Base-by-base conservation (phyloP, 805 yeast species). In the Yarrowia alimentaria region DNA sequence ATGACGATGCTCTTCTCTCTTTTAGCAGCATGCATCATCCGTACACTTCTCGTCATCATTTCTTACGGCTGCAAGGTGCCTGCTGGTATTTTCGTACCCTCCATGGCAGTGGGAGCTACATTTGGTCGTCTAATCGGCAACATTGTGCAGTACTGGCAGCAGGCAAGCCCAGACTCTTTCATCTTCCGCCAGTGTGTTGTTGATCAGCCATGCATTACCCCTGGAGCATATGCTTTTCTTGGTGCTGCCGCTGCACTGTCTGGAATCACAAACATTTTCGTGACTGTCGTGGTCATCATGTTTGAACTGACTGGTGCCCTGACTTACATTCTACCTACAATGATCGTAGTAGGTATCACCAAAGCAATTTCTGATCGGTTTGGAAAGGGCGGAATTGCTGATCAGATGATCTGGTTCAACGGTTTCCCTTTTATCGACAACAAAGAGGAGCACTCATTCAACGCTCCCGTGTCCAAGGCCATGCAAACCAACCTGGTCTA, bases 81-180 rank as follows among this genome's bases (percentile, higher is more conserved):
- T 0, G 95, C 97, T n/a, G 99, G 99, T 12, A 87, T 91, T 5
- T 84, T 93, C 67, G 95, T 93, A 50, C 99, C 99, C 2, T 85
- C 96, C 1, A 87, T 93, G 95, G 90, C 96, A 0, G 85, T 89
- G 1, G 99, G 99, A 17, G 97, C 98, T 0, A 79, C 95, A 0
- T 85, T 87, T 66, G 99, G 99, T 6, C 74, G 97, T 48, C 83
- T 90, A 0, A 60, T 93, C 10, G 97, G 99, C 4, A 68, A 88
- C 7, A 54, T 84, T 5, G 80, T 87, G 53, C 85, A 85, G 56
- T 62, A 68, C 38, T 58, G 69, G 52, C 69, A 72, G 37, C 70
- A 72, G 6, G 56, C 68, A 2, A 65, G 66, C 38, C 75, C 76
- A 2, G 60, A 66, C 26, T 56, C 67, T 6, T 16, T 54, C 4